Evolutionary conservation across 352 stramenopile genomes (phyloP).

Genomic region (Pythium biforme): DNA sequence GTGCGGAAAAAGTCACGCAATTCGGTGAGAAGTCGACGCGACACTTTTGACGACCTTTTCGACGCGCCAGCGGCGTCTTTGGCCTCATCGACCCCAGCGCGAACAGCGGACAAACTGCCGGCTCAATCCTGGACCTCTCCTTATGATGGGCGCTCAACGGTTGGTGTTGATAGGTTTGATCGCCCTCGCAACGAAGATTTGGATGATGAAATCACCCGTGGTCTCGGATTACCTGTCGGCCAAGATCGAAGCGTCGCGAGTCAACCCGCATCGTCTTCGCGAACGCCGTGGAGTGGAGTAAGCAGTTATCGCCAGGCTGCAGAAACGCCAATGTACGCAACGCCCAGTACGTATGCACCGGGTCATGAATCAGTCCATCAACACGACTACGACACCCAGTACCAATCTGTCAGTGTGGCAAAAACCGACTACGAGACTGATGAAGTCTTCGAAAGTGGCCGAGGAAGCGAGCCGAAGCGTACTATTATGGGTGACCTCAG

Average conservation of each 20-base stretch:
- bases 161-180: conserved; percentile 63
- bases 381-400: neutral
- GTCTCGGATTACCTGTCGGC: conserved; percentile 1
- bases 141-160: conserved; percentile 11
- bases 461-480: conserved; percentile 13
- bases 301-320: conserved; percentile 3
- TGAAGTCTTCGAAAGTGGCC: conserved; percentile 12
- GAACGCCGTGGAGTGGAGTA: conserved; percentile 20
- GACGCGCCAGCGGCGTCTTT: conserved; percentile 44
- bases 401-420: neutral
- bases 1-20: neutral
- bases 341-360: neutral
- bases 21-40: conserved; percentile 38
- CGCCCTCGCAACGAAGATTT: conserved; percentile 32
- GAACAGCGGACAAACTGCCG: neutral
- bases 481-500: conserved; percentile 69
- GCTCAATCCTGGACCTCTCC: conserved; percentile 4
- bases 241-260: neutral
- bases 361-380: neutral
- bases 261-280: neutral
- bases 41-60: conserved; percentile 79
- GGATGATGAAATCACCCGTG: conserved; percentile 21
- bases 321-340: conserved; percentile 6
- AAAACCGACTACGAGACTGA: neutral
- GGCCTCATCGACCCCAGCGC: neutral